A percentile compares a stretch with the other conserved stretches of the same genome.
Evolutionary conservation across 1,284 basidiomycete genomes (phyloP).

Genomic region (Xerocomus minutiporus): DNA sequence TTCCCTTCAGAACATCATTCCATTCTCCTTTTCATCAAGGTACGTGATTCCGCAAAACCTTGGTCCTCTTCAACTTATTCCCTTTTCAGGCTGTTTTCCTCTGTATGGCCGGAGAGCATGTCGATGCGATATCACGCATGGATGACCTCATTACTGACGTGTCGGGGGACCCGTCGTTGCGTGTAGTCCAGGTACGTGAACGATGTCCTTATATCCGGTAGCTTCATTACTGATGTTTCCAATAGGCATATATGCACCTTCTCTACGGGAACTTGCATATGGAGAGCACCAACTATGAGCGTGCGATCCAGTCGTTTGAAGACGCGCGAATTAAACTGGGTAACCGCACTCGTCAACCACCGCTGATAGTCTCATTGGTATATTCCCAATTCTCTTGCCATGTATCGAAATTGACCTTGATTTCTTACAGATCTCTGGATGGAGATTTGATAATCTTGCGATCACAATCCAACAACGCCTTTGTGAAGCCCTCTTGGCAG

Average conservation of each 20-base stretch:
- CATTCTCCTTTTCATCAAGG: too few species aligned
- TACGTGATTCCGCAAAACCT: neutral
- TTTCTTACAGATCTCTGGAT: too few species aligned
- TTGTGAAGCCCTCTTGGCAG: too few species aligned
- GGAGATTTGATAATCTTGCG: too few species aligned
- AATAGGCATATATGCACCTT: neutral
- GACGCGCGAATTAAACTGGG: neutral
- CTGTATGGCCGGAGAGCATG: constrained; percentile 1
- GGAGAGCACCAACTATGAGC: neutral
- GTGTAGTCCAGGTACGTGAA: constrained; percentile 1
- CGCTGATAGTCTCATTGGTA: too few species aligned
- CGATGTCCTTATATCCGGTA: too few species aligned
- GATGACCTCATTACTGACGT: neutral
- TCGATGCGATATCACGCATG: neutral
- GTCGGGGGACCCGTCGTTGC: neutral
- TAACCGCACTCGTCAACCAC: too few species aligned
- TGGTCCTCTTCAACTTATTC: neutral
- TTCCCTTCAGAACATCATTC: too few species aligned
- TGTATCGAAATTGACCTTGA: too few species aligned
- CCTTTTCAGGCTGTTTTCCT: constrained; percentile 3
- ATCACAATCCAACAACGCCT: too few species aligned
- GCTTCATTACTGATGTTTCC: neutral
- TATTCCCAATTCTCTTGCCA: too few species aligned
- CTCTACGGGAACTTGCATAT: neutral
- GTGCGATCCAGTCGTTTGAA: constrained; percentile 3